Conservation (phyloP, 1,284 basidiomycete species). For the Peniophora sp. region DNA sequence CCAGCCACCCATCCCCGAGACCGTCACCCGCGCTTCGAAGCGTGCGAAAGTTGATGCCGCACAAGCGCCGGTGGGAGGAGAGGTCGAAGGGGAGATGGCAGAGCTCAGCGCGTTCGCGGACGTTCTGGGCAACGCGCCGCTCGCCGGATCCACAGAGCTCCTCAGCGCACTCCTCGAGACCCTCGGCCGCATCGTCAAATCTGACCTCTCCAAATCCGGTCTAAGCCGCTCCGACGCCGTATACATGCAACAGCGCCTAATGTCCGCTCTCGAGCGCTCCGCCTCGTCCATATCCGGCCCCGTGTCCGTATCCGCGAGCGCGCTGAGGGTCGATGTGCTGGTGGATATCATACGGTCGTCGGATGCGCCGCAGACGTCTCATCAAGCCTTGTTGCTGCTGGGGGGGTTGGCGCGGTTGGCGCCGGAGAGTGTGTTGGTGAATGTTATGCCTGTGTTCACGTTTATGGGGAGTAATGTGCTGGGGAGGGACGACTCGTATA, state of each 20-base stretch:
- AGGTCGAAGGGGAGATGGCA: neutral
- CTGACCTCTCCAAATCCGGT: slow-evolving; percentile 23
- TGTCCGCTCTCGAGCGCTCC: slow-evolving; percentile 72
- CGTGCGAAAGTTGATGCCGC: slow-evolving; percentile 42
- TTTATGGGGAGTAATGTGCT: slow-evolving; percentile 98
- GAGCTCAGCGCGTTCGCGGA: slow-evolving; percentile 59
- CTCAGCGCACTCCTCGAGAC: slow-evolving; percentile 71
- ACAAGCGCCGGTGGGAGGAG: neutral
- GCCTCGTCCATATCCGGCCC: slow-evolving; percentile 55
- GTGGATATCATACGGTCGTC: slow-evolving; percentile 88
- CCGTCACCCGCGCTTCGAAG: slow-evolving; percentile 47
- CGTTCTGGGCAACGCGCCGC: slow-evolving; percentile 52
- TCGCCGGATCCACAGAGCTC: slow-evolving; percentile 67
- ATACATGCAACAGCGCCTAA: slow-evolving; percentile 82
- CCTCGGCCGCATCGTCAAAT: slow-evolving; percentile 60
- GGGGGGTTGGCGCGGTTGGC: slow-evolving; percentile 78
- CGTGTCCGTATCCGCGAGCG: slow-evolving; percentile 26
- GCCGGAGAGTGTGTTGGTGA: slow-evolving; percentile 88
- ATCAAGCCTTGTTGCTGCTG: slow-evolving; percentile 89
- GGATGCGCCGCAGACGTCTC: slow-evolving; percentile 90
- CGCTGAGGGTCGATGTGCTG: slow-evolving; percentile 69
- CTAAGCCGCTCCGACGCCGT: slow-evolving; percentile 54
- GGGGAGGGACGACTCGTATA: slow-evolving; percentile 93
- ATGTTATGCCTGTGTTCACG: slow-evolving; percentile 98
- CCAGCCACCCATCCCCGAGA: slow-evolving; percentile 33